These are phyloP conservation scores for Mangifera indica DNA, from an alignment of 345 rosid genomes.

Conservation along the genomic window DNA sequence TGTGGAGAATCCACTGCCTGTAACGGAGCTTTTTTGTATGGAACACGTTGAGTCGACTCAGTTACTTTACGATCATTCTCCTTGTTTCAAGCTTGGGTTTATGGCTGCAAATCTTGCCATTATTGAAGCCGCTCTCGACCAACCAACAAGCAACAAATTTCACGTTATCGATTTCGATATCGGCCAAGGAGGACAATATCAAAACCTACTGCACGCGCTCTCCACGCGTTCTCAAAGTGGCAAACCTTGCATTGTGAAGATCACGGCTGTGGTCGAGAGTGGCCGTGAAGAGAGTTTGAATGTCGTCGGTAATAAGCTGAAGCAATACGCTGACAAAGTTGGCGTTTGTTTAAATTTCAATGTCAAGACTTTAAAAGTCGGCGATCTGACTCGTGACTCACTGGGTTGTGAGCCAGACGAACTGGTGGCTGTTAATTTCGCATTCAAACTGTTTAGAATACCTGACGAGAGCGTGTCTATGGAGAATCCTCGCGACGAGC, in stretches of 20 bases:
- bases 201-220: constrained; percentile 63
- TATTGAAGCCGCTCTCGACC: constrained; percentile 56
- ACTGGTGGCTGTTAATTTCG: constrained; percentile 74
- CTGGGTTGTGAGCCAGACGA: constrained; percentile 67
- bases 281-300: constrained; percentile 50
- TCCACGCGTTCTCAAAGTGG: constrained; percentile 39
- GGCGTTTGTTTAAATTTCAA: constrained; percentile 53
- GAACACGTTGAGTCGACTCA: constrained; percentile 64
- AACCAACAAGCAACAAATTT: constrained; percentile 29
- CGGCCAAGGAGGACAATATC: constrained; percentile 76
- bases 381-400: constrained; percentile 61
- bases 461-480: constrained; percentile 88
- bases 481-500: constrained; percentile 89
- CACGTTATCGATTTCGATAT: constrained; percentile 86
- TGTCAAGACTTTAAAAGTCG: constrained; percentile 38
- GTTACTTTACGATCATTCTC: constrained; percentile 63
- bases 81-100: constrained; percentile 82
- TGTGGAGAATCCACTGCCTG: constrained; percentile 51
- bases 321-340: constrained; percentile 35
- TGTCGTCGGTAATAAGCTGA: constrained; percentile 44
- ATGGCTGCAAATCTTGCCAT: constrained; percentile 87
- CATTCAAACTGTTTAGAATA: constrained; percentile 65
- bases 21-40: constrained; percentile 52
- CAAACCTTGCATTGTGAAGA: constrained; percentile 41
- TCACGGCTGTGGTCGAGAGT: constrained; percentile 64